phyloP scores from a whole-genome alignment of 2,329 filamentous ascomycete species.

The Aspergillus tubingensis region DNA sequence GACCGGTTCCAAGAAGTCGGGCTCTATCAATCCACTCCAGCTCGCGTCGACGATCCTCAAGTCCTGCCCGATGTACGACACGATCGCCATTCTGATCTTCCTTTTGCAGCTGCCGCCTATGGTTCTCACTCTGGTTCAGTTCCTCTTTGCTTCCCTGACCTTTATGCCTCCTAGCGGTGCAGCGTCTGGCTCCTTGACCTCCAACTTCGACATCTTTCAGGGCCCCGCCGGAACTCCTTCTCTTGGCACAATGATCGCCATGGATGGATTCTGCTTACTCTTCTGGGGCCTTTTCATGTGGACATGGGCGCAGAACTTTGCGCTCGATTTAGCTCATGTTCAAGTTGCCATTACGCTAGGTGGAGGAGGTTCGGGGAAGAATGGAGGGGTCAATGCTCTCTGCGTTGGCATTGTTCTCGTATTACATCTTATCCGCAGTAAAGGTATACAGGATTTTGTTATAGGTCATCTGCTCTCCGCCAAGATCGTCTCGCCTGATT shows the following conservation, averaged over 20 bases:
- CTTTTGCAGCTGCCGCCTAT: slow-evolving; percentile 89
- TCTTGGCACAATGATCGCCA: slow-evolving; percentile 77
- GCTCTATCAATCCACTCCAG: slow-evolving; percentile 70
- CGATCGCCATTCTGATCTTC: slow-evolving; percentile 93
- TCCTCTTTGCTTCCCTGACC: slow-evolving; percentile 87
- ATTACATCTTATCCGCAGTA: slow-evolving; percentile 49
- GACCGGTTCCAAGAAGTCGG: slow-evolving; percentile 35
- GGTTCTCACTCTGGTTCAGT: slow-evolving; percentile 84
- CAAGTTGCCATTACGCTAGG: slow-evolving; percentile 90
- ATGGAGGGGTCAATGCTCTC: slow-evolving; percentile 47
- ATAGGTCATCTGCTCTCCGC: slow-evolving; percentile 47
- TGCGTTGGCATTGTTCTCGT: slow-evolving; percentile 50
- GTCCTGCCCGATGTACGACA: slow-evolving; percentile 89
- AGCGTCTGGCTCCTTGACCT: slow-evolving; percentile 72
- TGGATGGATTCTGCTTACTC: slow-evolving; percentile 79
- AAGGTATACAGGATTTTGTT: slow-evolving; percentile 54
- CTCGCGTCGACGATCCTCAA: slow-evolving; percentile 83
- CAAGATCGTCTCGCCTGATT: slow-evolving; percentile 46
- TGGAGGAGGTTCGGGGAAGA: slow-evolving; percentile 64
- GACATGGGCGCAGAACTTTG: slow-evolving; percentile 82
- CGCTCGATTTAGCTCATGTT: slow-evolving; percentile 86
- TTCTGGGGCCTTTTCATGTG: slow-evolving; percentile 81
- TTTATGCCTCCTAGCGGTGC: slow-evolving; percentile 83
- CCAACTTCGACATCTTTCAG: slow-evolving; percentile 88
- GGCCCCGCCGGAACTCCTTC: slow-evolving; percentile 83